phyloP scores from a whole-genome alignment of 768 basidiomycete species.

The Tulasnella sp. region DNA sequence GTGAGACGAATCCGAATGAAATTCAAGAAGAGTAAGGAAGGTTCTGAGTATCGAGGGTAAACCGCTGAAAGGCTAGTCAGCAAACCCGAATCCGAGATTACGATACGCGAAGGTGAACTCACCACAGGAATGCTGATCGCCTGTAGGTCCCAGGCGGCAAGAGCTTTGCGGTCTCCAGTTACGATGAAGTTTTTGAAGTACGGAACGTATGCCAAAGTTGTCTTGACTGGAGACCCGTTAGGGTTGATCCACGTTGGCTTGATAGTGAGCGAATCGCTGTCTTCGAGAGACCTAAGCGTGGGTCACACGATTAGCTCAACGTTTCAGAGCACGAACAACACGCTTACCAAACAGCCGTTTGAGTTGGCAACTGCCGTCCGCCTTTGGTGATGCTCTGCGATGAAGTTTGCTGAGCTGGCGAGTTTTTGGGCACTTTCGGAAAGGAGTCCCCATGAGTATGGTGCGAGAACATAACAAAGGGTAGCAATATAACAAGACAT shows the following conservation, averaged over 20 bases:
- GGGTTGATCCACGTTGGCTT: conserved; percentile 1
- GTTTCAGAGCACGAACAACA: not conserved
- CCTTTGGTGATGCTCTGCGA: not conserved
- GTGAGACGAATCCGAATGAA: not conserved
- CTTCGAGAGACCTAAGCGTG: not conserved
- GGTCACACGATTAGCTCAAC: not conserved
- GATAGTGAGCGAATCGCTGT: not conserved
- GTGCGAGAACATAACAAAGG: no score
- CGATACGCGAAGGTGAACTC: not conserved
- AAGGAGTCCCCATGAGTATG: no score
- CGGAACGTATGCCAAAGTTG: not conserved
- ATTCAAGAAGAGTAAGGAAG: not conserved
- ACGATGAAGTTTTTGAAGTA: not conserved
- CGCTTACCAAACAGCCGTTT: not conserved
- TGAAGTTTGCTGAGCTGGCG: not conserved
- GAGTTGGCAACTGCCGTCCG: not conserved
- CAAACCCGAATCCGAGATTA: not conserved
- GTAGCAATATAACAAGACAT: not conserved
- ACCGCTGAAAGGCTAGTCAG: not conserved
- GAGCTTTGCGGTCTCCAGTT: not conserved
- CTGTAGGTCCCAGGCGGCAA: not conserved
- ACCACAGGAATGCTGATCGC: not conserved
- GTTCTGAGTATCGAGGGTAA: not conserved
- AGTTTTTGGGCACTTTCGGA: not conserved
- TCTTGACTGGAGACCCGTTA: not conserved